Evolutionary conservation across 2,329 filamentous ascomycete genomes (phyloP), one percentile per base, ranked within the genome.

Genomic region (Dactylellina sp.): DNA sequence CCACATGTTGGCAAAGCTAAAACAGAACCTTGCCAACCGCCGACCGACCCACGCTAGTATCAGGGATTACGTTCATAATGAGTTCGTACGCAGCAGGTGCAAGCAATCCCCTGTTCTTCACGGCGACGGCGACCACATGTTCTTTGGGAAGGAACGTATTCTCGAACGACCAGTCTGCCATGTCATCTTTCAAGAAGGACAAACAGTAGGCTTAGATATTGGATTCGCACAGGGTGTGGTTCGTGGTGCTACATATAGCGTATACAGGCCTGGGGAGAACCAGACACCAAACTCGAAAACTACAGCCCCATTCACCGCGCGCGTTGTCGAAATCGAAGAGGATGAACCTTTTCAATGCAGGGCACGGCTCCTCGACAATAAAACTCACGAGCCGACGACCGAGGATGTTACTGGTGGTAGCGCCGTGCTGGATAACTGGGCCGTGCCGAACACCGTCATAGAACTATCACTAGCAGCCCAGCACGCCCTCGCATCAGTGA

Each of bases 91-190:
- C 0, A 47, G 25, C 20, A 4, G n/a, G n/a, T n/a, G n/a, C 4
- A 24, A 24, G 24, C 70, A 75, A 22, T 75, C 70, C 0, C 70
- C 70, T 2, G 55, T 75, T 3, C 62, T 75, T 24, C 22, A 56
- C 7, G 70, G 70, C 5, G 70, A 75, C 24, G 70, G 55, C 6
- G 55, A 75, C 18, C 60, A 66, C 7, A 42, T 47, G 0, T 75
- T 75, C 35, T 35, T 75, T 18, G 62, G 62, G 12, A 62, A 63
- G 2, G 70, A 75, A 22, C n/a, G 9, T 2, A 47, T 74, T 6
- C 11, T 66, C 4, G 61, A 74, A 52, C 35, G 61, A 16, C 70
- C 70, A 7, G 20, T 35, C 12, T 49, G 37, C 16, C 62, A 20
- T 39, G 44, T 61, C 11, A 14, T 66, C 3, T 7, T 9, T 6